These are phyloP conservation scores for Gyromitra esculenta DNA, from an alignment of 2,329 filamentous ascomycete species.

Conservation along the genomic window DNA sequence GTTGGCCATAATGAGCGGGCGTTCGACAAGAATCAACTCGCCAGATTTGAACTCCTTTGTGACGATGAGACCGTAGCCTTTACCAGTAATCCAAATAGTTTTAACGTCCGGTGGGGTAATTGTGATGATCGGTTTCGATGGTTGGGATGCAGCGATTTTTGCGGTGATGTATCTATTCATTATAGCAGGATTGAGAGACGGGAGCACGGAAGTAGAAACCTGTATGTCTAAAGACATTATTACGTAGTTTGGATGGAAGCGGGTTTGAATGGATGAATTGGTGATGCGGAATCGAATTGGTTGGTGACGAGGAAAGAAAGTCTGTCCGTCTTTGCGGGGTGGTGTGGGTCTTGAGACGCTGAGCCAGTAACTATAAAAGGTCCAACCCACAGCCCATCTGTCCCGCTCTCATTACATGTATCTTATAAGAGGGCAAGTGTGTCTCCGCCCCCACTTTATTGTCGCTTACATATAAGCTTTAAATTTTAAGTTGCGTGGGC, in stretches of 20 bases:
- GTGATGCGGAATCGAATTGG: background rate
- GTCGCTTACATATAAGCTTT: too few species aligned
- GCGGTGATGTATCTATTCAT: conserved; percentile 1
- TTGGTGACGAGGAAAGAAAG: background rate
- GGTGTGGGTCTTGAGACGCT: too few species aligned
- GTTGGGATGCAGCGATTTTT: background rate
- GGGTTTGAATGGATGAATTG: background rate
- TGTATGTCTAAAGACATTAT: conserved; percentile 1
- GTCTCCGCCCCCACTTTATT: too few species aligned
- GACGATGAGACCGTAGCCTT: conserved; percentile 18
- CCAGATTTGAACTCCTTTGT: conserved; percentile 12
- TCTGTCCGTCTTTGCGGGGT: background rate
- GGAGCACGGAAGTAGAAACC: background rate
- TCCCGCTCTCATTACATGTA: too few species aligned
- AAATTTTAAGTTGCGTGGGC: too few species aligned
- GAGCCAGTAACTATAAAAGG: too few species aligned
- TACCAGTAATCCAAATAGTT: conserved; percentile 9
- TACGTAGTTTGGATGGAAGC: background rate
- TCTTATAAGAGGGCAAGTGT: too few species aligned
- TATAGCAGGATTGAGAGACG: conserved; percentile 1
- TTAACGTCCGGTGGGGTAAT: conserved; percentile 29
- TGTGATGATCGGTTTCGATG: conserved; percentile 10
- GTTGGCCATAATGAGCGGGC: conserved; percentile 11
- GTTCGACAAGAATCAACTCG: conserved; percentile 22
- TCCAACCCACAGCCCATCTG: too few species aligned